Percentiles rank a stretch among this genome's conserved stretches.
Evolutionary conservation across 441 rosid species (phyloP).

Genomic region (Euphorbia celastroides): DNA sequence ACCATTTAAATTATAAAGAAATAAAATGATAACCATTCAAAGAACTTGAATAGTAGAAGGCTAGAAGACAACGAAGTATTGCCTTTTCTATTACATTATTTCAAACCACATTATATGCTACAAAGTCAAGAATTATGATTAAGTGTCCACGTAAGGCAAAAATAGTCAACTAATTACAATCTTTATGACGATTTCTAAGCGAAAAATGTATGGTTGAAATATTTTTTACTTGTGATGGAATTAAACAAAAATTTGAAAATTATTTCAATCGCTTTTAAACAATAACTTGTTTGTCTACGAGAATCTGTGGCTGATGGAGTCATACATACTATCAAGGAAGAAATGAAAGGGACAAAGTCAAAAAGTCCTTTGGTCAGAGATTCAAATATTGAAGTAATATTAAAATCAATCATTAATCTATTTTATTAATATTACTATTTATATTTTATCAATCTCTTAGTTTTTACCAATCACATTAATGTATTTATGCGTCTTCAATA

Average conservation of each 20-base stretch:
- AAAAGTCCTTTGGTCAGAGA: not conserved
- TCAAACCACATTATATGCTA: not conserved
- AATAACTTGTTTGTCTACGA: not conserved
- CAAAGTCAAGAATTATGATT: constrained; percentile 8
- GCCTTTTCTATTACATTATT: constrained; percentile 2
- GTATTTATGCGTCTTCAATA: too few relatives aligned
- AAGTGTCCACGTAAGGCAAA: not conserved
- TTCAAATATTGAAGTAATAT: too few relatives aligned
- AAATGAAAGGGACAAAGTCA: constrained; percentile 13
- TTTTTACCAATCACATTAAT: too few relatives aligned
- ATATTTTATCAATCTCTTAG: too few relatives aligned
- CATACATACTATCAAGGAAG: not conserved
- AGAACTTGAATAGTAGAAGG: too few relatives aligned
- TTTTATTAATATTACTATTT: too few relatives aligned
- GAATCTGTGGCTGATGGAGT: not conserved
- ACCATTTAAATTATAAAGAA: too few relatives aligned
- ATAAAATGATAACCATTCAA: too few relatives aligned
- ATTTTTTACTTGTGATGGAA: not conserved
- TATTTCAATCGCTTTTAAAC: not conserved
- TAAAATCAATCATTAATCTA: too few relatives aligned
- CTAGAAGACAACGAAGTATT: too few relatives aligned
- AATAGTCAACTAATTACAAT: not conserved
- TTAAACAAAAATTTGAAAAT: not conserved
- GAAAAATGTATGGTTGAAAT: not conserved
- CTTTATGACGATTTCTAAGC: not conserved